These are phyloP conservation scores for Giardia muris DNA, from an alignment of 208 protist genomes.

Conservation along the genomic window DNA sequence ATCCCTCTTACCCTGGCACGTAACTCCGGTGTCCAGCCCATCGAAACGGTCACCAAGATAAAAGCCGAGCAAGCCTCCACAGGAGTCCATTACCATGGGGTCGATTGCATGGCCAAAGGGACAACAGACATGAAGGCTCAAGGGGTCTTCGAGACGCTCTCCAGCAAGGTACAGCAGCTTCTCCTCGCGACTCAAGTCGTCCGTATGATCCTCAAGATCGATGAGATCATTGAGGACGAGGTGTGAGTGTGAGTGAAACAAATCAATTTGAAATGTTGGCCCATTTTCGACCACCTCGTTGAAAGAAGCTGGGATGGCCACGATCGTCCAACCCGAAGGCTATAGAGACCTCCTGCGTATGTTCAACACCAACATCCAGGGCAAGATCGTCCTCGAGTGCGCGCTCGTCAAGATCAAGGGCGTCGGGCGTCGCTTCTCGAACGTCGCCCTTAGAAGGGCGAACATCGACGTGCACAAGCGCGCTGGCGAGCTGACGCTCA, in stretches of 20 bases:
- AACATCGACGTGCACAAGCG: slow-evolving; percentile 81
- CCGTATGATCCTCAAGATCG: slow-evolving; percentile 99
- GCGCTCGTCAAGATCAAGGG: slow-evolving; percentile 68
- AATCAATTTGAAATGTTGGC: not conserved
- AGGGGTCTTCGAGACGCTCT: slow-evolving; percentile 90
- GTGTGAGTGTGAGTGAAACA: not conserved
- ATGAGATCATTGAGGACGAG: slow-evolving; percentile 46
- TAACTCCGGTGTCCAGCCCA: slow-evolving; percentile 85
- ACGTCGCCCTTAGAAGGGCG: slow-evolving; percentile 92
- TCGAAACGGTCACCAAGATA: slow-evolving; percentile 78
- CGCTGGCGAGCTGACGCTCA: slow-evolving; percentile 52
- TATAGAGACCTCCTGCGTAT: slow-evolving; percentile 99
- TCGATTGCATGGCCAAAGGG: slow-evolving; percentile 68
- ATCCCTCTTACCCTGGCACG: slow-evolving; percentile 94
- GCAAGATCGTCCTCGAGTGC: slow-evolving; percentile 50
- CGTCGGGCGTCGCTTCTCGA: slow-evolving; percentile 93
- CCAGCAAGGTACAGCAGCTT: slow-evolving; percentile 91
- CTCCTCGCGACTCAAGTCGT: slow-evolving; percentile 95
- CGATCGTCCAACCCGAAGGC: slow-evolving; percentile 55
- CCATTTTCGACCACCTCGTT: not conserved
- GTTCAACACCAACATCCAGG: slow-evolving; percentile 97
- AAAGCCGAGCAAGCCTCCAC: slow-evolving; percentile 74
- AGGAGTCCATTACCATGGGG: slow-evolving; percentile 77
- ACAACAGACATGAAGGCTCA: slow-evolving; percentile 84
- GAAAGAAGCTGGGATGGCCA: slow-evolving; percentile 9